A percentile compares a stretch with the other conserved stretches of the same genome.
Conservation (phyloP, 1,284 basidiomycete species). For the Exobasidium rhododendri region DNA sequence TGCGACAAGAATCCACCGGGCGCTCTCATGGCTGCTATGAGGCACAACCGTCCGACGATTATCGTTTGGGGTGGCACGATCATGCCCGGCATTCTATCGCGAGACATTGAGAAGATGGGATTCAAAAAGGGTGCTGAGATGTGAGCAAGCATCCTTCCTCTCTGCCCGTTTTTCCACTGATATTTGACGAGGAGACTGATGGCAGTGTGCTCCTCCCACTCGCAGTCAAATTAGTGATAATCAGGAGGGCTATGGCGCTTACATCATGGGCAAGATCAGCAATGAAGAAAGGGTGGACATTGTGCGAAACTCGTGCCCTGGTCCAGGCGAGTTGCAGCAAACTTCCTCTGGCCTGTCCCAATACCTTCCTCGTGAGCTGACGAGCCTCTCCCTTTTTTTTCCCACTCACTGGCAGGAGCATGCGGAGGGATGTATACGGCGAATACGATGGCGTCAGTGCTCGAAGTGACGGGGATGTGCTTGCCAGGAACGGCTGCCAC, state of each 20-base stretch:
- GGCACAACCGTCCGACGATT: constrained; percentile 86
- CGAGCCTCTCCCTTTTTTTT: no score
- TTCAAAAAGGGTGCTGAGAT: constrained; percentile 70
- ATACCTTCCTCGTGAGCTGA: no score
- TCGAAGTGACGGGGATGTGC: constrained; percentile 88
- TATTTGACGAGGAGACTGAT: not conserved
- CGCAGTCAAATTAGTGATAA: constrained; percentile 68
- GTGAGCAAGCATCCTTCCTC: not conserved
- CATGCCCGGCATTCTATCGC: constrained; percentile 65
- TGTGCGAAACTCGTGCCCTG: constrained; percentile 86
- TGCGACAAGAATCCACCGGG: constrained; percentile 99
- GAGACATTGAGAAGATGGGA: constrained; percentile 76
- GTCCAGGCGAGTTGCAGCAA: constrained; percentile 67
- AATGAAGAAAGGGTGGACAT: constrained; percentile 76
- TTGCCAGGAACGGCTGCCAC: constrained; percentile 71
- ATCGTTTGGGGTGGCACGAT: constrained; percentile 96
- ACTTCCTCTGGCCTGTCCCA: no score
- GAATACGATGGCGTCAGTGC: constrained; percentile 88
- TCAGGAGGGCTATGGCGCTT: constrained; percentile 79
- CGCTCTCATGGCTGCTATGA: constrained; percentile 85
- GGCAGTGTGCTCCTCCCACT: not conserved
- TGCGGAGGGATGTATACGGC: constrained; percentile 79
- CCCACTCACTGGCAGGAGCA: not conserved
- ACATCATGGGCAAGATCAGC: constrained; percentile 75
- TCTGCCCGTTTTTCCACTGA: not conserved